Evolutionary conservation across 352 stramenopile genomes (phyloP).

Genomic region (Globisporangium recalcitrans): DNA sequence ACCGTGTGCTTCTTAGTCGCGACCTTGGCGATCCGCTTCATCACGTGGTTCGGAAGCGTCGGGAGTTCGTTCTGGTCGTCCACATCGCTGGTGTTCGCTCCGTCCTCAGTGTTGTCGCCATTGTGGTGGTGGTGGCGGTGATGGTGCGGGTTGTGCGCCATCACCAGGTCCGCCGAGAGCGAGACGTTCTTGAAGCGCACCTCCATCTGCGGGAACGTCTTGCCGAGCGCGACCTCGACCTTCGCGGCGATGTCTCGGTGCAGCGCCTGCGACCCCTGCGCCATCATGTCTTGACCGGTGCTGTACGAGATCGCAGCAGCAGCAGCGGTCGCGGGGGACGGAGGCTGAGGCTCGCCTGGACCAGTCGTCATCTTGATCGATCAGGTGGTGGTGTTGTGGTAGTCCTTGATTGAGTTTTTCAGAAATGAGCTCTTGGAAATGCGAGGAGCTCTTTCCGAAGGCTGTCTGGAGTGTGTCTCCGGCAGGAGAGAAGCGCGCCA

Average conservation of each 20-base stretch:
- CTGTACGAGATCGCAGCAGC: constrained; percentile 21
- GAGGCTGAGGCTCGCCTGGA: constrained; percentile 2
- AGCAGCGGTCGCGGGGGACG: not conserved
- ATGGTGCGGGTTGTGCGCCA: constrained; percentile 14
- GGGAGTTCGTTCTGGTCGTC: constrained; percentile 26
- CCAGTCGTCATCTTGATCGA: constrained; percentile 5
- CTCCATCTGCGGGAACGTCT: constrained; percentile 39
- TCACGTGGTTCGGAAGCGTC: constrained; percentile 34
- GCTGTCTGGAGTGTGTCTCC: not conserved
- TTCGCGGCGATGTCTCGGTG: constrained; percentile 30
- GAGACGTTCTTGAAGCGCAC: constrained; percentile 44
- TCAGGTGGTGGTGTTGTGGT: not conserved
- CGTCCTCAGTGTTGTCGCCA: not conserved
- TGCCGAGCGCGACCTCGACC: constrained; percentile 30
- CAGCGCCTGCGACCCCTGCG: constrained; percentile 28
- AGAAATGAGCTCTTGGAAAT: constrained; percentile 1
- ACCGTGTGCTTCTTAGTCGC: constrained; percentile 15
- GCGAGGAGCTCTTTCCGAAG: not conserved
- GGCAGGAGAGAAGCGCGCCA: constrained; percentile 5
- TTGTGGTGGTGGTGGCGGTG: constrained; percentile 3
- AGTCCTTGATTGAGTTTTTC: not conserved
- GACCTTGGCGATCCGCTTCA: constrained; percentile 21
- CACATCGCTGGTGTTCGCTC: not conserved
- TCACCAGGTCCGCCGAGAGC: constrained; percentile 31
- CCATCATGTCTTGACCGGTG: constrained; percentile 23